Percentiles rank a stretch among this genome's conserved stretches.
phyloP scores from a whole-genome alignment of 345 rosid species.

The Hibiscus tridactylites region DNA sequence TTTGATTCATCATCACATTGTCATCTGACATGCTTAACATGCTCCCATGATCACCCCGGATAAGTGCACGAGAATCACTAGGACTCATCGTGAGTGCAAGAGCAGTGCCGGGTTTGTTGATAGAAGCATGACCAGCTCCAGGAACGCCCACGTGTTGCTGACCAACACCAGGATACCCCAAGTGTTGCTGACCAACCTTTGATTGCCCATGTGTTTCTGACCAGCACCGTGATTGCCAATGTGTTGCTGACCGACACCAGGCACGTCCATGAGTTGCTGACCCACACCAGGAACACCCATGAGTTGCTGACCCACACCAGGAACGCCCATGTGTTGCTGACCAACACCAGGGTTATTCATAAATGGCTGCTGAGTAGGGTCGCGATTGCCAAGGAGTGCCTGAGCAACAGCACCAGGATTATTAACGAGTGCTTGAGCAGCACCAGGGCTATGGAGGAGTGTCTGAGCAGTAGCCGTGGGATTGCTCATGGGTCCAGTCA shows the following conservation, averaged over 20 bases:
- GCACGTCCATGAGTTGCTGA: not conserved
- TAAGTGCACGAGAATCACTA: constrained; percentile 11
- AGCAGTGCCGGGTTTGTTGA: not conserved
- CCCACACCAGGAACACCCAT: not conserved
- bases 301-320: not conserved
- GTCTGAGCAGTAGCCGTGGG: not conserved
- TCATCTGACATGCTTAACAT: constrained; percentile 53
- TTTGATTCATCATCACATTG: constrained; percentile 48
- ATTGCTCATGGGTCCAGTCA: not conserved
- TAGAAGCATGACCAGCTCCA: constrained; percentile 6
- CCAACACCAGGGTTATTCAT: not conserved
- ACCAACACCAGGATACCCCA: not conserved
- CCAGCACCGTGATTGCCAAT: not conserved
- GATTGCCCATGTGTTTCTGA: not conserved
- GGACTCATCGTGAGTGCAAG: not conserved
- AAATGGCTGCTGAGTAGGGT: not conserved
- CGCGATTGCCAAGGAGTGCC: not conserved
- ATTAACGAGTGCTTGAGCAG: not conserved
- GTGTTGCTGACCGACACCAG: not conserved
- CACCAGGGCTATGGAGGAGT: not conserved
- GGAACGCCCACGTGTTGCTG: not conserved
- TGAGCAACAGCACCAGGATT: not conserved
- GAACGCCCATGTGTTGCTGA: no score
- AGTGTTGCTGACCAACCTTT: not conserved
- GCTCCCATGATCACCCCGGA: constrained; percentile 30